Evolutionary conservation across 768 basidiomycete species (phyloP).

Genomic region (Sarcodon sp.): DNA sequence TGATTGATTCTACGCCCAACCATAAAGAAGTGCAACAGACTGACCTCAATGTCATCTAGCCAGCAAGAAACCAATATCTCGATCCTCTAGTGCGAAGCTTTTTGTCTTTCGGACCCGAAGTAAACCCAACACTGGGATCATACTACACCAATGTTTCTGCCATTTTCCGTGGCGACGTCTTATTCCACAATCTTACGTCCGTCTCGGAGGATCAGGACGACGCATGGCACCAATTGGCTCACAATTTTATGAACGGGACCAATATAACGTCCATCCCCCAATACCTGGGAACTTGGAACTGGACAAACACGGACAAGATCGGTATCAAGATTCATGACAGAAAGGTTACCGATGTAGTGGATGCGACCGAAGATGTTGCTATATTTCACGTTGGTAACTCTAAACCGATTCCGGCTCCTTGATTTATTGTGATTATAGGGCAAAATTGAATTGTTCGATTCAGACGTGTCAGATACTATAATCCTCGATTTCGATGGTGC

Average conservation of each 20-base stretch:
- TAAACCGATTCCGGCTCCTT: background rate
- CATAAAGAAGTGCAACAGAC: background rate
- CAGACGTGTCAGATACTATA: constrained; percentile 38
- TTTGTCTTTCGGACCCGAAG: constrained; percentile 25
- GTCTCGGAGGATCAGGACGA: constrained; percentile 20
- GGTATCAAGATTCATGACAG: constrained; percentile 59
- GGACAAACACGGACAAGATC: constrained; percentile 50
- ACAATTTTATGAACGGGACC: constrained; percentile 31
- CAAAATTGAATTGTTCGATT: constrained; percentile 52
- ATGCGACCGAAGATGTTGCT: constrained; percentile 31
- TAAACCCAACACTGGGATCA: constrained; percentile 35
- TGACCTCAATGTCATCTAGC: constrained; percentile 24
- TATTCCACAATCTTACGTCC: constrained; percentile 51
- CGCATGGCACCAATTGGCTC: constrained; percentile 38
- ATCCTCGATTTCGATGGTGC: constrained; percentile 67
- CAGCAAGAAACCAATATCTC: constrained; percentile 25
- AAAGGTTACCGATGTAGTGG: constrained; percentile 22
- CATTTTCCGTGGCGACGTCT: constrained; percentile 53
- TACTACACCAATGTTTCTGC: constrained; percentile 74
- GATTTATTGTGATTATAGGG: constrained; percentile 30
- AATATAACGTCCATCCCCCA: constrained; percentile 36
- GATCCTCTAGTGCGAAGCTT: constrained; percentile 36
- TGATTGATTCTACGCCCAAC: constrained; percentile 1
- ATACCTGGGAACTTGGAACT: constrained; percentile 51
- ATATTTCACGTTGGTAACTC: constrained; percentile 47